Evolutionary conservation across 441 rosid genomes (phyloP), one percentile per base, ranked within the genome.

Genomic region (Populus hybrid): DNA sequence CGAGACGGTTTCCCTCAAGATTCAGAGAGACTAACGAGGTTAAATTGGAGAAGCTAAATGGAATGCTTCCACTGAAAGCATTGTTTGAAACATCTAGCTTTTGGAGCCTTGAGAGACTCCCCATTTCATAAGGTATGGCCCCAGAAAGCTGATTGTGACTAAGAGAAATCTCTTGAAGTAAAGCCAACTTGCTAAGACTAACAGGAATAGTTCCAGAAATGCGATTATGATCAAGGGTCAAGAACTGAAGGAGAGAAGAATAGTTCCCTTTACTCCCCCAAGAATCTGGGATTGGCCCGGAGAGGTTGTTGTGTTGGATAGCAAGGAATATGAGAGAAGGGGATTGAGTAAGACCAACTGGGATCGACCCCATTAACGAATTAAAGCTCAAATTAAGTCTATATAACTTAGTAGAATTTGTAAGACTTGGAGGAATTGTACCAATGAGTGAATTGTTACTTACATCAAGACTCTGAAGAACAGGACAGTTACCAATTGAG

Each of bases 361-460:
- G 95, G 76, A 93, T 77, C 0, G 87, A 75, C 67, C 94, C 95
- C 10, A 86, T 82, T 21, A 91, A 78, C 3, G 91, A 91, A 80
- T 94, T 94, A 80, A 79, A 89, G 83, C 94, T 91, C 32, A 93
- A 81, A 70, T 94, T 93, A 77, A 94, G 88, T 80, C 92, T 84
- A 68, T 71, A 89, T 71, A 94, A 90, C 86, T 86, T 91, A 23
- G 90, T 82, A 38, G 96, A 91, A 73, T 85, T 90, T 26, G 88
- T 88, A 76, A 94, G 86, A 77, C 82, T 85, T 35, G 81, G 77
- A 20, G 97, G 98, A 26, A 94, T 89, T 3, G 69, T 4, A 36
- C 93, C 91, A 30, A 81, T 76, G 38, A 94, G 90, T 38, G 78
- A 81, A 78, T 94, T 94, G 35, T 88, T 85, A 65, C 97, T 88